These are phyloP conservation scores for Hemerocallis citrina DNA, from an alignment of 106 monocot species.

Conservation along the genomic window DNA sequence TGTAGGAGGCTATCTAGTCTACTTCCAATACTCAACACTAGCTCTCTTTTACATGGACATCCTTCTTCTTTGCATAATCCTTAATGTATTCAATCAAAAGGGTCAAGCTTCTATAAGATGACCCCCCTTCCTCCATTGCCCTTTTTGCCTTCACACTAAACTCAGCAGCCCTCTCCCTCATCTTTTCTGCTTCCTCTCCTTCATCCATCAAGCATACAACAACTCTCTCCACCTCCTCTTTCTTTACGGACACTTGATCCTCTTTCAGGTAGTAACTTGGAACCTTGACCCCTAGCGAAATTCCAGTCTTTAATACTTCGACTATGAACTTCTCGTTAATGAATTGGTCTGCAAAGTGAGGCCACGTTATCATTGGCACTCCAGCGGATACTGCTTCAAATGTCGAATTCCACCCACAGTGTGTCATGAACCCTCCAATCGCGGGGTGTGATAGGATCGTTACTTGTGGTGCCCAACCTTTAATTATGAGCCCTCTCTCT, in stretches of 20 bases:
- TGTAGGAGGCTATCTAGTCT: no score
- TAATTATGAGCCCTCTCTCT: not conserved
- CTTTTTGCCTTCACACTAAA: constrained; percentile 22
- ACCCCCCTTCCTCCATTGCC: constrained; percentile 34
- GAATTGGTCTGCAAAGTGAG: constrained; percentile 2
- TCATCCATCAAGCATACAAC: constrained; percentile 28
- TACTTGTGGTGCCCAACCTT: not conserved
- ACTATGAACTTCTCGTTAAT: constrained; percentile 1
- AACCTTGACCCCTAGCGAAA: not conserved
- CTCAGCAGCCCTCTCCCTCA: constrained; percentile 27
- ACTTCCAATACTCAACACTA: no score
- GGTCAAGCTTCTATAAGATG: not conserved
- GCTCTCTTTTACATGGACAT: no score
- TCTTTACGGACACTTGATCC: not conserved
- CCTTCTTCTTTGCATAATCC: not conserved
- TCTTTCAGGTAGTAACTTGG: not conserved
- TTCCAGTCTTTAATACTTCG: not conserved
- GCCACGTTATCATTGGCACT: constrained; percentile 1
- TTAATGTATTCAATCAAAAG: not conserved
- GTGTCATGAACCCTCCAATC: constrained; percentile 1
- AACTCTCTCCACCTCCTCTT: constrained; percentile 11
- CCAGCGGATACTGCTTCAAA: not conserved
- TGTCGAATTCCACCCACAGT: constrained; percentile 2
- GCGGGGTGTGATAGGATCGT: not conserved
- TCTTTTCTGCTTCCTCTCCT: constrained; percentile 14